These are phyloP conservation scores for Neckera pumila DNA, from an alignment of 225 moss, liverwort and hornwort species.

Conservation along the genomic window DNA sequence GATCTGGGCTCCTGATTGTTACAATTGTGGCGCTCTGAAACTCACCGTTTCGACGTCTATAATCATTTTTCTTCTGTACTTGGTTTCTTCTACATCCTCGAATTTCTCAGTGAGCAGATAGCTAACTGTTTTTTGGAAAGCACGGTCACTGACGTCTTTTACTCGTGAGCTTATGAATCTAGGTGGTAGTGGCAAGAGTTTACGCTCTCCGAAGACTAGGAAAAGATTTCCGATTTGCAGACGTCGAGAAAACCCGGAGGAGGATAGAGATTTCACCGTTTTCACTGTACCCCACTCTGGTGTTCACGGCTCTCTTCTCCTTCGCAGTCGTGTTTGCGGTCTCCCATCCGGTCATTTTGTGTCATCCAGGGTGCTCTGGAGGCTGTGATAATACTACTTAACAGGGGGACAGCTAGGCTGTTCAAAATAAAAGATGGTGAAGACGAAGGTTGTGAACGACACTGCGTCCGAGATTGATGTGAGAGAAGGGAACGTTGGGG, in stretches of 20 bases:
- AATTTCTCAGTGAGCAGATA: background rate
- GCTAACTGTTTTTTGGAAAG: background rate
- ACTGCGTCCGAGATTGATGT: conserved; percentile 18
- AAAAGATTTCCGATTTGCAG: background rate
- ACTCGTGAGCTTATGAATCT: background rate
- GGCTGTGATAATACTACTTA: background rate
- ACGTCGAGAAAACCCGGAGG: background rate
- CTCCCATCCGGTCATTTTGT: conserved; percentile 19
- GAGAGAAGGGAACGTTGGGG: conserved; percentile 16
- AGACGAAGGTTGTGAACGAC: conserved; percentile 10
- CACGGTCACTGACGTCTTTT: background rate
- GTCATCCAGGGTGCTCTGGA: background rate
- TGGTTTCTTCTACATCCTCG: background rate
- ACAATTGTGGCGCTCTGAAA: background rate
- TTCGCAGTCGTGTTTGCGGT: conserved; percentile 25
- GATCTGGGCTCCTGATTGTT: background rate
- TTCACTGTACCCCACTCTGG: background rate
- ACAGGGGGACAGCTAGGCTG: background rate
- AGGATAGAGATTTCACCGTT: background rate
- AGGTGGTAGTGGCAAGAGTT: background rate
- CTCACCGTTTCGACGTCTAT: background rate
- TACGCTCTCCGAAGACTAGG: background rate
- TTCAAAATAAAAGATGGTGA: conserved; percentile 1
- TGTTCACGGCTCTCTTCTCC: background rate
- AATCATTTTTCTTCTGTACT: background rate